Conservation (phyloP, 2,329 filamentous ascomycete genomes). For the Ascochyta rabiei region DNA sequence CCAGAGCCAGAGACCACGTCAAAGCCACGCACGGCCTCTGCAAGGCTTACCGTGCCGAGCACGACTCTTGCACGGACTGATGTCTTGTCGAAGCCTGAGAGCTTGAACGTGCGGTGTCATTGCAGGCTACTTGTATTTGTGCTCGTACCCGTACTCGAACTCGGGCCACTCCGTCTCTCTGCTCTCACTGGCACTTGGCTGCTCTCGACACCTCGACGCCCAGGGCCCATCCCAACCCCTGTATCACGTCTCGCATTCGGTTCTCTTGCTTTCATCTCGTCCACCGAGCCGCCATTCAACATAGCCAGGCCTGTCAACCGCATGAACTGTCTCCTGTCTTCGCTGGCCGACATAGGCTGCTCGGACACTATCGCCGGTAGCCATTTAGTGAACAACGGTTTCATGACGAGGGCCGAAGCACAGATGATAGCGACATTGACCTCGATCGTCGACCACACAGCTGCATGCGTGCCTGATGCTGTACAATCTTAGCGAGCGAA, state of each 20-base stretch:
- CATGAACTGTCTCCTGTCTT: slow-evolving; percentile 19
- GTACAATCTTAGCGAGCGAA: background rate
- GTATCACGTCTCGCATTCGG: slow-evolving; percentile 17
- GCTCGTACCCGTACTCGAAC: background rate
- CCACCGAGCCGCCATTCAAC: slow-evolving; percentile 3
- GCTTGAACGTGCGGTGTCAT: background rate
- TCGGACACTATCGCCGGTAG: slow-evolving; percentile 41
- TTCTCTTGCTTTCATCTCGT: slow-evolving; percentile 15
- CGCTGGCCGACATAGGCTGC: slow-evolving; percentile 21
- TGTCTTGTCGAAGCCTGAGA: background rate
- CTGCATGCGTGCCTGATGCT: slow-evolving; percentile 48
- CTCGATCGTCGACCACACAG: slow-evolving; percentile 52
- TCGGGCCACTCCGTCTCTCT: background rate
- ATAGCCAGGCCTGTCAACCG: slow-evolving; percentile 22
- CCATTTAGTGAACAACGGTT: slow-evolving; percentile 47
- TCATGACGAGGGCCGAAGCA: slow-evolving; percentile 52
- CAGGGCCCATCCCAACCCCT: background rate
- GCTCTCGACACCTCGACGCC: background rate
- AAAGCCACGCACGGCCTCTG: background rate
- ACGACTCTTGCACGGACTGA: no score
- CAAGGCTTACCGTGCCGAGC: no score
- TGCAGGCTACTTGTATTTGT: background rate
- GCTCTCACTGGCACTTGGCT: background rate
- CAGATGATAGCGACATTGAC: slow-evolving; percentile 54
- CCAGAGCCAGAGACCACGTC: background rate